phyloP scores from a whole-genome alignment of 768 basidiomycete genomes.

The Lentinula edodes region DNA sequence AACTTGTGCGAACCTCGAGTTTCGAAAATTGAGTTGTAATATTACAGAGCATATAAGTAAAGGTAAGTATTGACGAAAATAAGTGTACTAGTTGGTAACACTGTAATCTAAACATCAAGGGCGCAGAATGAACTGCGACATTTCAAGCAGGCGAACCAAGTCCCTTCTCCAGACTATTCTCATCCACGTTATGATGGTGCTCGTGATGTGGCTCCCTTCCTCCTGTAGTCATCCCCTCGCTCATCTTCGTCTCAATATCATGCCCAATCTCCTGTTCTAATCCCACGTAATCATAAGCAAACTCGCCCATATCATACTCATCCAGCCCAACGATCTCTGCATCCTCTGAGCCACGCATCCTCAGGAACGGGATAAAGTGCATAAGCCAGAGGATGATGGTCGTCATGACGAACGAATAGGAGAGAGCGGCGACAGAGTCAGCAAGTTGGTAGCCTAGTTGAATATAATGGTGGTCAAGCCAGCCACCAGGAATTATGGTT shows the following conservation, averaged over 20 bases:
- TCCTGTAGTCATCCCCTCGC: slow-evolving; percentile 16
- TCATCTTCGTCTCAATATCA: slow-evolving; percentile 14
- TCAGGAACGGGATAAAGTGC: slow-evolving; percentile 79
- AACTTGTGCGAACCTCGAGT: no score
- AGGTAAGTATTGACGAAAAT: no score
- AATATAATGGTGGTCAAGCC: slow-evolving; percentile 76
- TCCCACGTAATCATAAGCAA: slow-evolving; percentile 82
- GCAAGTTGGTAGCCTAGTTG: slow-evolving; percentile 88
- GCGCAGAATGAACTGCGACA: no score
- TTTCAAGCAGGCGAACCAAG: not conserved
- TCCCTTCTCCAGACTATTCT: slow-evolving; percentile 4
- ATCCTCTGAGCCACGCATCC: slow-evolving; percentile 58
- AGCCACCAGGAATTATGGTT: slow-evolving; percentile 68
- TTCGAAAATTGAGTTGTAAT: no score
- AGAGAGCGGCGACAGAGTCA: slow-evolving; percentile 58
- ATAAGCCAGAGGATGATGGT: slow-evolving; percentile 79
- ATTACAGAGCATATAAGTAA: no score
- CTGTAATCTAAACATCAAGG: no score
- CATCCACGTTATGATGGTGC: not conserved
- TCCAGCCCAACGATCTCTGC: slow-evolving; percentile 81
- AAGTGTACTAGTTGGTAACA: no score
- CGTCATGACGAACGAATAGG: slow-evolving; percentile 64
- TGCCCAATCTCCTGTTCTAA: slow-evolving; percentile 56
- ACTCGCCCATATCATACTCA: slow-evolving; percentile 87
- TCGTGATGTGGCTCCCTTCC: slow-evolving; percentile 28